Evolutionary conservation across 495 filamentous ascomycete genomes (phyloP).

Genomic region (Neurospora sp.): DNA sequence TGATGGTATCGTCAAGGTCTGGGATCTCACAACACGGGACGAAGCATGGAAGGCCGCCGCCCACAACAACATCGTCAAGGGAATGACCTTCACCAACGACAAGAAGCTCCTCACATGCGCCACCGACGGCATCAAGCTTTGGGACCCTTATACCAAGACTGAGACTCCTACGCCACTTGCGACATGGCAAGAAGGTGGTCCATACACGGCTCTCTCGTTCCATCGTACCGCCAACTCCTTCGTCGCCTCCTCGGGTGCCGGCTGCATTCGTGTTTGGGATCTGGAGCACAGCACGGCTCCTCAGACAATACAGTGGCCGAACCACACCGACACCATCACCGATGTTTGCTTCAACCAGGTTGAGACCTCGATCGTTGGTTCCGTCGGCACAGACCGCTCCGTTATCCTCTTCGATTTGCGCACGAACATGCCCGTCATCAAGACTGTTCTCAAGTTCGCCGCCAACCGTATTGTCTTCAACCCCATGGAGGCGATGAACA

Average conservation of each 20-base stretch:
- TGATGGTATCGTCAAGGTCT: constrained; percentile 87
- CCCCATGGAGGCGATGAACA: constrained; percentile 53
- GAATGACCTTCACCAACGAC: constrained; percentile 76
- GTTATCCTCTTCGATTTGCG: constrained; percentile 79
- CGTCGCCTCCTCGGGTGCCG: constrained; percentile 67
- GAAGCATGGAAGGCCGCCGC: constrained; percentile 75
- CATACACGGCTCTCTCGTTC: constrained; percentile 77
- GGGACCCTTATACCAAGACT: constrained; percentile 72
- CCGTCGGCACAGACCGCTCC: constrained; percentile 72
- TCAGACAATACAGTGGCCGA: constrained; percentile 80
- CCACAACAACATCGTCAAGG: constrained; percentile 78
- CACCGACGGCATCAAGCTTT: constrained; percentile 79
- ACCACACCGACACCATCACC: constrained; percentile 82
- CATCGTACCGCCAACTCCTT: constrained; percentile 62
- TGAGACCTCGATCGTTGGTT: constrained; percentile 83
- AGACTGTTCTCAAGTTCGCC: constrained; percentile 67
- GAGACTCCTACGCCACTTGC: constrained; percentile 54
- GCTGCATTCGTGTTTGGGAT: constrained; percentile 81
- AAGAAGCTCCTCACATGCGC: constrained; percentile 84
- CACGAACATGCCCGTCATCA: constrained; percentile 64
- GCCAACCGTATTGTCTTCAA: constrained; percentile 88
- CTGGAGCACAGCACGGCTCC: constrained; percentile 58
- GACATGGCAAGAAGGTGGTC: constrained; percentile 70
- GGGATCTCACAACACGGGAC: constrained; percentile 71
- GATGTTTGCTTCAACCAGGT: constrained; percentile 84